phyloP scores from a whole-genome alignment of 2,329 filamentous ascomycete genomes.

The Penicillium sp. region DNA sequence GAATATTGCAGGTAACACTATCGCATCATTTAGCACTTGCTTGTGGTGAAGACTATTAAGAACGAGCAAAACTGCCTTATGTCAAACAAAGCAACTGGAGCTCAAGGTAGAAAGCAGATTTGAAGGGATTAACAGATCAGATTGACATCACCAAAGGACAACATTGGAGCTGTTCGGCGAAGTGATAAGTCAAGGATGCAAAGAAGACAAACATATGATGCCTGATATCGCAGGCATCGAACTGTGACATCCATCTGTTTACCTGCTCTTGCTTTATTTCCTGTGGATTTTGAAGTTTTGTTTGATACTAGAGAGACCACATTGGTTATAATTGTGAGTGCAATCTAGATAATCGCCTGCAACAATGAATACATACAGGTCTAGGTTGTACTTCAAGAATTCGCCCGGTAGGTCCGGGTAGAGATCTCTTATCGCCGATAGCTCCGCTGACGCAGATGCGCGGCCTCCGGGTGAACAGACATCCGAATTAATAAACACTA shows the following conservation, averaged over 20 bases:
- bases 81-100: background rate
- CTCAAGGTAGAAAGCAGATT: background rate
- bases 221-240: slow-evolving; percentile 4
- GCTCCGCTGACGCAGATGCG: slow-evolving; percentile 3
- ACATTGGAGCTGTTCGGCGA: background rate
- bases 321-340: background rate
- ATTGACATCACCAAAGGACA: background rate
- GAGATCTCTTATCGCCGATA: slow-evolving; percentile 12
- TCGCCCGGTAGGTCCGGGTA: too few species aligned
- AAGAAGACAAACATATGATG: slow-evolving; percentile 5
- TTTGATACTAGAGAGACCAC: background rate
- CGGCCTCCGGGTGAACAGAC: slow-evolving; percentile 8
- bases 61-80: background rate
- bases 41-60: background rate
- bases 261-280: background rate
- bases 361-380: background rate
- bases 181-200: slow-evolving; percentile 8
- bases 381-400: background rate
- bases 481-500: background rate
- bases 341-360: background rate
- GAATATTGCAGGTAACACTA: background rate
- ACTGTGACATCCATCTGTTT: background rate
- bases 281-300: background rate
- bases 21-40: background rate
- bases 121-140: background rate